Conservation (phyloP, 1,139 yeast species). For the Geotrichum klebahnii region DNA sequence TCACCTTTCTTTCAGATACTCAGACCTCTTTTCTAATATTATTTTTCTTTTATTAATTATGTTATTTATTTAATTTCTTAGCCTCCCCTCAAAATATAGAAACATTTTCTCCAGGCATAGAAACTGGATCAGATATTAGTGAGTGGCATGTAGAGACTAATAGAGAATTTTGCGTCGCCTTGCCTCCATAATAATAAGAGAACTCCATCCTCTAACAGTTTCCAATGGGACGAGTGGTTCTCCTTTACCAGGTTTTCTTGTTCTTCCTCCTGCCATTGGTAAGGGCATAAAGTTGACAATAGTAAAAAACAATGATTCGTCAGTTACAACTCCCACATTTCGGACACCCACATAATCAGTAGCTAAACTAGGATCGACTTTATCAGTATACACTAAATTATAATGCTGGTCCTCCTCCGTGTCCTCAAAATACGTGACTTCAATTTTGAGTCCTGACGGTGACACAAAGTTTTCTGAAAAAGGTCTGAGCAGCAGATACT, state of each 20-base stretch:
- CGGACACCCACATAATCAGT: slow-evolving; percentile 11
- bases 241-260: slow-evolving; percentile 1
- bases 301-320: slow-evolving; percentile 3
- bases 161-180: slow-evolving; percentile 4
- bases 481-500: slow-evolving; percentile 13
- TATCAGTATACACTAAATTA: background rate
- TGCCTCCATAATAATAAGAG: slow-evolving; percentile 19
- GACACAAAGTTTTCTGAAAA: slow-evolving; percentile 11
- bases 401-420: too few species aligned
- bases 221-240: slow-evolving; percentile 13
- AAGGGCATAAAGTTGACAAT: slow-evolving; percentile 19
- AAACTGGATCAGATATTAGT: too few species aligned
- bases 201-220: slow-evolving; percentile 19
- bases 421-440: slow-evolving; percentile 1
- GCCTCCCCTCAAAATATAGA: too few species aligned
- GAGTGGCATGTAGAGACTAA: too few species aligned
- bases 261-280: slow-evolving; percentile 22
- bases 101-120: too few species aligned
- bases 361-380: slow-evolving; percentile 4
- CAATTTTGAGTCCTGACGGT: slow-evolving; percentile 2
- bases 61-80: too few species aligned
- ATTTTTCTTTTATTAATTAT: too few species aligned
- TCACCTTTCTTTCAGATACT: too few species aligned
- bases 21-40: too few species aligned
- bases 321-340: slow-evolving; percentile 11